Evolutionary conservation across 805 yeast genomes (phyloP).

Genomic region (Clavispora carvajalis): DNA sequence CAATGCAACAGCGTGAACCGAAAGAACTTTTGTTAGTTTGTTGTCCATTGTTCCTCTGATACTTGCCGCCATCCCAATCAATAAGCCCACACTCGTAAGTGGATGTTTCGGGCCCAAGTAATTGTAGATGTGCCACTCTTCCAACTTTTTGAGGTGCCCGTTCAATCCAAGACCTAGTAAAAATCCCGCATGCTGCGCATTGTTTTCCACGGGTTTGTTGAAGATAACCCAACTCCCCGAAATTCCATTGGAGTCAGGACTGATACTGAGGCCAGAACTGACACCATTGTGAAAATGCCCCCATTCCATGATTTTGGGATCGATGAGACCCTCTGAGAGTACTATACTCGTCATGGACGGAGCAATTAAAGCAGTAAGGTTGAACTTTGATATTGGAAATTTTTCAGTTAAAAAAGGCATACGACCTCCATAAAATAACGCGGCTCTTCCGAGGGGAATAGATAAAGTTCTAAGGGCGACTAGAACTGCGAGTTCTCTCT

Average conservation of each 20-base stretch:
- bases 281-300: conserved; percentile 92
- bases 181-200: conserved; percentile 91
- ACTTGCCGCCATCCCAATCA: conserved; percentile 92
- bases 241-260: conserved; percentile 61
- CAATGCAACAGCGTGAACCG: conserved; percentile 89
- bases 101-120: conserved; percentile 86
- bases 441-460: conserved; percentile 73
- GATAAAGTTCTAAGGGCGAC: conserved; percentile 71
- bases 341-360: conserved; percentile 65
- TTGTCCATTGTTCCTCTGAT: conserved; percentile 75
- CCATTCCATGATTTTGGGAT: conserved; percentile 58
- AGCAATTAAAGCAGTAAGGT: conserved; percentile 57
- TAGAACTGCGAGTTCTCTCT: conserved; percentile 53
- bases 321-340: conserved; percentile 47
- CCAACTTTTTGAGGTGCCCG: conserved; percentile 77
- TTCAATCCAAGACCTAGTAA: conserved; percentile 86
- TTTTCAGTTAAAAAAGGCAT: conserved; percentile 81
- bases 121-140: conserved; percentile 95
- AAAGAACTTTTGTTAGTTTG: conserved; percentile 81
- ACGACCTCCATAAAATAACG: conserved; percentile 61
- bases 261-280: conserved; percentile 75
- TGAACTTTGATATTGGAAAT: conserved; percentile 72
- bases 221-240: conserved; percentile 90
- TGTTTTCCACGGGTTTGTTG: conserved; percentile 65
- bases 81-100: conserved; percentile 76